These are phyloP conservation scores for Akanthomyces muscarius DNA, from an alignment of 2,329 filamentous ascomycete genomes.

Conservation along the genomic window DNA sequence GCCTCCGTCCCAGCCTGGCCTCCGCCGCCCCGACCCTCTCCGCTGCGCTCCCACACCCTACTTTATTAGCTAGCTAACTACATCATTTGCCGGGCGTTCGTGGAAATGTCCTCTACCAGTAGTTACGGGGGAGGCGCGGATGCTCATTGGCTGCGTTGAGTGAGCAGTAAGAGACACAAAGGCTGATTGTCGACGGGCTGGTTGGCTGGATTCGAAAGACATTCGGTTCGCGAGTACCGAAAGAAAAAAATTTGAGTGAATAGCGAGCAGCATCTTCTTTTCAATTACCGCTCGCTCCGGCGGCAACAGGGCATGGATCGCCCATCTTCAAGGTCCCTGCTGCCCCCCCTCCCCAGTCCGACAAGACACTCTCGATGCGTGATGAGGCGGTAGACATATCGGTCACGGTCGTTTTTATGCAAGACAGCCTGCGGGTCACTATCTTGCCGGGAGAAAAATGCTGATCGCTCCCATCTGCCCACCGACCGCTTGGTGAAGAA, in stretches of 20 bases:
- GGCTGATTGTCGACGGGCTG: not conserved
- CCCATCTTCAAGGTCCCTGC: not conserved
- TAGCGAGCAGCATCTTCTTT: not conserved
- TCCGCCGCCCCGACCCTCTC: not conserved
- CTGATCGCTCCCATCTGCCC: conserved; percentile 6
- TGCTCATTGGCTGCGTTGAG: not conserved
- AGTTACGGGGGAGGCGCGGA: not conserved
- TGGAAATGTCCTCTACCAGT: not conserved
- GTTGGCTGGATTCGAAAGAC: not conserved
- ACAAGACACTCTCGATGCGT: not conserved
- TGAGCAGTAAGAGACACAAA: not conserved
- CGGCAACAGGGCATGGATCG: not conserved
- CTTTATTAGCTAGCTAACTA: not conserved
- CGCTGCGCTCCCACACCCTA: not conserved
- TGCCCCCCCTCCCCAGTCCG: not conserved
- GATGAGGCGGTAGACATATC: not conserved
- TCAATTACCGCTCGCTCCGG: not conserved
- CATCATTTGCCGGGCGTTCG: not conserved
- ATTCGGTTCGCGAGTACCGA: not conserved
- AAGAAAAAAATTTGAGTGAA: not conserved
- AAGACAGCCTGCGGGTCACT: conserved; percentile 13
- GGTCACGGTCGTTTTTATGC: conserved; percentile 8
- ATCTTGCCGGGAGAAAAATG: not conserved
- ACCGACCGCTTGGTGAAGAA: not conserved
- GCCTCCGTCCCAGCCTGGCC: not conserved